Percentiles rank a stretch among this genome's conserved stretches.
Evolutionary conservation across 2,329 filamentous ascomycete species (phyloP).

Genomic region (Colletotrichum endophyticum): DNA sequence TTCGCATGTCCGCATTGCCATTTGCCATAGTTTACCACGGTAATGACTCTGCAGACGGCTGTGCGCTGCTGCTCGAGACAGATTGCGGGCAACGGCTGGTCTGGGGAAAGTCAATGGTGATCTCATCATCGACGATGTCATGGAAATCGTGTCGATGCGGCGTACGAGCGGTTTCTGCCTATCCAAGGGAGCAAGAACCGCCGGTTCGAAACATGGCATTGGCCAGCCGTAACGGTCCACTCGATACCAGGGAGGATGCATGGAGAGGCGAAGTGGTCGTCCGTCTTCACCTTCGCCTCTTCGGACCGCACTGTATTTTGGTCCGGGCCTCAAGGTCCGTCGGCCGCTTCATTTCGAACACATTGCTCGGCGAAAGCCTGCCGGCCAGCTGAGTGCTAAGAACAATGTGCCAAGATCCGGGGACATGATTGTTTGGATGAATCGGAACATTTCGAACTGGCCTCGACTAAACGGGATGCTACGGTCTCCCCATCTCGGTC

Average conservation of each 20-base stretch:
- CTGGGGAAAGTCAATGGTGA: neutral
- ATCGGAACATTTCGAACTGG: neutral
- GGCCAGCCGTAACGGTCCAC: neutral
- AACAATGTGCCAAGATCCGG: slow-evolving; percentile 10
- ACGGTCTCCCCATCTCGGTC: neutral
- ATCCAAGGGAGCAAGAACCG: neutral
- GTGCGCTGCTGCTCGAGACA: neutral
- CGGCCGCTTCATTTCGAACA: neutral
- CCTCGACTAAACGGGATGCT: neutral
- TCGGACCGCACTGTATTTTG: neutral
- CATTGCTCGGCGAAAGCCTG: neutral
- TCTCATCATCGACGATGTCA: neutral
- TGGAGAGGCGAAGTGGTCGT: neutral
- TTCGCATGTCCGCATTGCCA: neutral
- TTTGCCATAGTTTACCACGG: neutral
- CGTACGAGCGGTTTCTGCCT: neutral
- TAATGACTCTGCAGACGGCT: neutral
- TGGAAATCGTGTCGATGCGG: neutral
- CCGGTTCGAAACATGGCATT: slow-evolving; percentile 9
- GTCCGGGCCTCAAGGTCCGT: neutral
- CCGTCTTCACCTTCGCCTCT: neutral
- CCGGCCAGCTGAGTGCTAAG: neutral
- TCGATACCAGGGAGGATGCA: neutral
- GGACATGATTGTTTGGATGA: neutral
- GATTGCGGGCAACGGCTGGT: neutral